Evolutionary conservation across 495 filamentous ascomycete species (phyloP), one percentile per base, ranked within the genome.

Genomic region (Penicillium herquei): DNA sequence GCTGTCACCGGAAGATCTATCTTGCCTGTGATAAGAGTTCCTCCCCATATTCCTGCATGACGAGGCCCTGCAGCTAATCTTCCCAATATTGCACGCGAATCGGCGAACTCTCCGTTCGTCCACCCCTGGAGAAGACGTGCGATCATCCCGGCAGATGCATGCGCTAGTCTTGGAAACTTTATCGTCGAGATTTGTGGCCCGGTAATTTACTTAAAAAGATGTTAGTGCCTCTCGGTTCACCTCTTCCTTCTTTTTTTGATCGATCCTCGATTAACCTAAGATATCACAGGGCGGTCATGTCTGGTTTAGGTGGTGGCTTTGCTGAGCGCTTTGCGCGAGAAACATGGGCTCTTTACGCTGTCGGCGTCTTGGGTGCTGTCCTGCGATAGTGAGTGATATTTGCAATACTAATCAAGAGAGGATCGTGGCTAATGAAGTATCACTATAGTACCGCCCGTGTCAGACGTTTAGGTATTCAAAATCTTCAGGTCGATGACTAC

Each of bases 401-500:
- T 9, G n/a, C 40, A 14, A 49, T 18, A 44, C 30, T 13, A 26
- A 26, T 47, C 17, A 30, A 18, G 40, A 17, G 32, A 10, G 47
- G 39, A 46, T 18, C 14, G 14, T 58, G 13, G 50, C 45, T 39
- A 32, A 53, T 35, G 6, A n/a, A 33, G 1, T 31, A 12, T 34
- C 3, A 37, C 6, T 16, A 49, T 50, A 83, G 80, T 37, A 64
- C 66, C 32, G 78, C 81, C 39, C 75, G 79, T 63, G 70, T 78
- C 39, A 76, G 71, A 47, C 70, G 79, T 54, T 62, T 78, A 31
- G 79, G 79, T 26, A 54, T 76, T 32, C 64, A 55, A 16, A 67
- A 71, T 50, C 73, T 83, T 35, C 75, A 78, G 50, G 31, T 61
- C 7, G 81, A 82, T 61, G 81, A 84, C 59, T 83, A 74, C 54